These are phyloP conservation scores for Drosera spatulata DNA, from an alignment of 179 eudicot genomes.

Conservation along the genomic window DNA sequence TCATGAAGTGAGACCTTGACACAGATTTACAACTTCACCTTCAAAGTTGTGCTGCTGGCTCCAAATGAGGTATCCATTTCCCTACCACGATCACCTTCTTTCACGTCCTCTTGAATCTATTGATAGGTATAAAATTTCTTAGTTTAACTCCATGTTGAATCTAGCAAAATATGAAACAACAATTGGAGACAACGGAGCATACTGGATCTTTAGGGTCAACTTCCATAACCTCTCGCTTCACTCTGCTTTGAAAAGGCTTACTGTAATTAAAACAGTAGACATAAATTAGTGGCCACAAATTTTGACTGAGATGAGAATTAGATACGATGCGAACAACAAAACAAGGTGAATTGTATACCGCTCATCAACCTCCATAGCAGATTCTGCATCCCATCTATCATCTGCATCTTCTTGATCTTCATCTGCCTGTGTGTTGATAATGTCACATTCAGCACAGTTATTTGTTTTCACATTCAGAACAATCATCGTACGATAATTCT, in stretches of 20 bases:
- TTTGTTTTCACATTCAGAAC: not conserved
- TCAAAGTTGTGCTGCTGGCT: slow-evolving; percentile 17
- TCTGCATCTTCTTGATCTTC: slow-evolving; percentile 63
- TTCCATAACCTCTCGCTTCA: slow-evolving; percentile 33
- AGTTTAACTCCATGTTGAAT: not conserved
- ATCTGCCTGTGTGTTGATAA: slow-evolving; percentile 33
- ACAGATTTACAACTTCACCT: slow-evolving; percentile 18
- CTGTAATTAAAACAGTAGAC: slow-evolving; percentile 6
- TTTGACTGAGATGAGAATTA: not conserved
- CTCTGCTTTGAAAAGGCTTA: slow-evolving; percentile 28
- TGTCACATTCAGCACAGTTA: not conserved
- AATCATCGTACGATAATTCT: not conserved
- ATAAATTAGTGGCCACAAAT: slow-evolving; percentile 2
- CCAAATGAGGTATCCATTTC: slow-evolving; percentile 22
- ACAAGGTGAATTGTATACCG: slow-evolving; percentile 21
- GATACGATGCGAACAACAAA: not conserved
- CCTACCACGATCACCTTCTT: slow-evolving; percentile 22
- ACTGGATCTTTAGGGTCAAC: slow-evolving; percentile 26
- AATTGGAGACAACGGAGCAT: slow-evolving; percentile 9
- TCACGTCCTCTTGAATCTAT: slow-evolving; percentile 25
- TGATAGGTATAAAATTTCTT: not conserved
- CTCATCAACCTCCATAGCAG: slow-evolving; percentile 62
- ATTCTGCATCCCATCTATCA: slow-evolving; percentile 55
- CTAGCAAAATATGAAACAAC: not conserved
- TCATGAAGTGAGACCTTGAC: too few species aligned